Conservation (phyloP, 805 yeast genomes). For the Dipodascopsis tothii region DNA sequence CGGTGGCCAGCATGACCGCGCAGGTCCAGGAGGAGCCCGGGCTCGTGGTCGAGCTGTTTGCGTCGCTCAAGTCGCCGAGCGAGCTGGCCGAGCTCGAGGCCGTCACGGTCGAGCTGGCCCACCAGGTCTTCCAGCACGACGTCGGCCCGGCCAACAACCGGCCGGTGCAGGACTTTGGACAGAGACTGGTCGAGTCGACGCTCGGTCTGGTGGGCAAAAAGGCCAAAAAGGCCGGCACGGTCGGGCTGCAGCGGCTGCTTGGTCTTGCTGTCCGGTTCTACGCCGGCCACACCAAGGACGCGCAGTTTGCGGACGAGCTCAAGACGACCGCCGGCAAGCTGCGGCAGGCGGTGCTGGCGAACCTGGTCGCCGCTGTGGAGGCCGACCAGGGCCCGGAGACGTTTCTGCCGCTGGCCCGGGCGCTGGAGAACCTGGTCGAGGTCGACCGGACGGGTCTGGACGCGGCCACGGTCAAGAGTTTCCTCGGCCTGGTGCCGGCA, state of each 20-base stretch:
- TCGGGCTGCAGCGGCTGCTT: not conserved
- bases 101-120: not conserved
- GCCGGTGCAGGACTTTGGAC: not conserved
- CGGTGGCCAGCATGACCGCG: too few relatives aligned
- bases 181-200: too few relatives aligned
- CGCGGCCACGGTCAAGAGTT: too few relatives aligned
- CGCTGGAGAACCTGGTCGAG: not conserved
- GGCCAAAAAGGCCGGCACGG: not conserved
- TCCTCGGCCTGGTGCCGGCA: too few relatives aligned
- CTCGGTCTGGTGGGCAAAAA: not conserved
- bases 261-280: not conserved
- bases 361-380: too few relatives aligned
- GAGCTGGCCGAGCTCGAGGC: not conserved
- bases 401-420: not conserved
- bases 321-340: not conserved
- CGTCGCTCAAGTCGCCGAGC: not conserved
- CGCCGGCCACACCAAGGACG: not conserved
- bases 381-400: not conserved
- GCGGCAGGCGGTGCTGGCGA: not conserved
- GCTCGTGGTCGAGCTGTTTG: not conserved
- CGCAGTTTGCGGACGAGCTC: not conserved
- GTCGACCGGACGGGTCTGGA: too few relatives aligned
- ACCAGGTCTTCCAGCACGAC: not conserved
- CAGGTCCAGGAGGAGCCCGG: not conserved
- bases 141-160: not conserved